Evolutionary conservation across 139 green algal genomes (phyloP).

Genomic region (Ostreobium quekettii): DNA sequence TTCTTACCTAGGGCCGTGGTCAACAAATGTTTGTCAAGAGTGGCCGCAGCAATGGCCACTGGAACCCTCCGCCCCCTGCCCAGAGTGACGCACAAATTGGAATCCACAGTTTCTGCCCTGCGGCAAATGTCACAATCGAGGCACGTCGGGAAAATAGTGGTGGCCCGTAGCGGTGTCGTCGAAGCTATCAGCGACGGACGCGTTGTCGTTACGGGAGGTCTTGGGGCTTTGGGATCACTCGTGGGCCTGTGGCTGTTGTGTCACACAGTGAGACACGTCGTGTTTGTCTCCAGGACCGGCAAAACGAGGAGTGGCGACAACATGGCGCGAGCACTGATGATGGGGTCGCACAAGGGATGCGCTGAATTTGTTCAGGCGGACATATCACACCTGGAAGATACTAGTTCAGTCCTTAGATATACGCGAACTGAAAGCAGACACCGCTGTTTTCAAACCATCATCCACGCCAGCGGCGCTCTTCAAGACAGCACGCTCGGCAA

Average conservation of each 20-base stretch:
- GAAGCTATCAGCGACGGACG: neutral
- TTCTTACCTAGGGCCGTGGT: too few species aligned
- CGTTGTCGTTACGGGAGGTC: slow-evolving; percentile 45
- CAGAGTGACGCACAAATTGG: neutral
- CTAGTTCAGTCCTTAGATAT: too few species aligned
- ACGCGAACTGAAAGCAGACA: too few species aligned
- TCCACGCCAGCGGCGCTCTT: slow-evolving; percentile 69
- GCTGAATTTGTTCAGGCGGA: too few species aligned
- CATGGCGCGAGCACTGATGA: too few species aligned
- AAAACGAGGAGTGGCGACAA: too few species aligned
- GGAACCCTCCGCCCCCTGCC: neutral
- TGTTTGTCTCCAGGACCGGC: slow-evolving; percentile 14
- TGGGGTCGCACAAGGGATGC: too few species aligned
- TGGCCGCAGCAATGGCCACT: neutral
- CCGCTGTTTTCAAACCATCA: too few species aligned
- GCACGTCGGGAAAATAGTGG: slow-evolving; percentile 50
- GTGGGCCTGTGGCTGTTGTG: slow-evolving; percentile 38
- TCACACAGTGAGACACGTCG: slow-evolving; percentile 18
- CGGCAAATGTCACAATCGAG: slow-evolving; percentile 51
- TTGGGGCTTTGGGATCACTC: slow-evolving; percentile 49
- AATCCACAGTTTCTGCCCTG: slow-evolving; percentile 14
- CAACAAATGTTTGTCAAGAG: neutral
- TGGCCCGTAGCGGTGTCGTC: neutral
- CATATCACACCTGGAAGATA: too few species aligned
- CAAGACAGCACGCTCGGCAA: slow-evolving; percentile 53